phyloP scores from a whole-genome alignment of 805 yeast genomes.

The Debaryomyces hansenii region DNA sequence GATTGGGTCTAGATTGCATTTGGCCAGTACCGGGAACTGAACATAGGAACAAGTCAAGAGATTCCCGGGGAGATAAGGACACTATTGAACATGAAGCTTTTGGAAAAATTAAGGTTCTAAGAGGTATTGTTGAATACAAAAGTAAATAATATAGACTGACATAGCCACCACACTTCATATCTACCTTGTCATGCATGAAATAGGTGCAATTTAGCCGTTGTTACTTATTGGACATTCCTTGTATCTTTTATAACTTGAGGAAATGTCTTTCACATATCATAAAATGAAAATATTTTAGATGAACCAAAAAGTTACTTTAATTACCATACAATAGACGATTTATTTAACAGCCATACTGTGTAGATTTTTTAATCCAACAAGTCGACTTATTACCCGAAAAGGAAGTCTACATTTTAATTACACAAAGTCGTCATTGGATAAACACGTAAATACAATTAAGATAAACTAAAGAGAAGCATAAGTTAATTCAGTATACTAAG shows the following conservation, averaged over 20 bases:
- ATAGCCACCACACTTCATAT: background rate
- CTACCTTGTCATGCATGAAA: background rate
- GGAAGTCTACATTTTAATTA: background rate
- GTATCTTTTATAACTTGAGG: background rate
- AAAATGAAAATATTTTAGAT: too few species aligned
- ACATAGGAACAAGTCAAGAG: conserved; percentile 56
- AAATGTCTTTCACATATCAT: too few species aligned
- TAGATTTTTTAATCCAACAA: too few species aligned
- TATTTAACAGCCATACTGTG: too few species aligned
- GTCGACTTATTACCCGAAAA: background rate
- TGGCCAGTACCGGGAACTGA: conserved; percentile 78
- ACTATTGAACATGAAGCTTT: conserved; percentile 54
- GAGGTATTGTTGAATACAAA: conserved; percentile 60
- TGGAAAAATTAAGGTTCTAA: conserved; percentile 59
- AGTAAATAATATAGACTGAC: conserved; percentile 5
- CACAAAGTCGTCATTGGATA: background rate
- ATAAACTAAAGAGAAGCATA: background rate
- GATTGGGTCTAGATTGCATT: conserved; percentile 62
- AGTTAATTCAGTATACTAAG: background rate
- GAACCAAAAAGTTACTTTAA: too few species aligned
- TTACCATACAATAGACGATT: too few species aligned
- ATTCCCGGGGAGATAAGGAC: conserved; percentile 48
- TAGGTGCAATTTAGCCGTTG: background rate
- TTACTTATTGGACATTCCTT: conserved; percentile 3
- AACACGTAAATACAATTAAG: background rate